Base-by-base conservation (phyloP, 2,329 filamentous ascomycete genomes). In the Hypocreales sp. region DNA sequence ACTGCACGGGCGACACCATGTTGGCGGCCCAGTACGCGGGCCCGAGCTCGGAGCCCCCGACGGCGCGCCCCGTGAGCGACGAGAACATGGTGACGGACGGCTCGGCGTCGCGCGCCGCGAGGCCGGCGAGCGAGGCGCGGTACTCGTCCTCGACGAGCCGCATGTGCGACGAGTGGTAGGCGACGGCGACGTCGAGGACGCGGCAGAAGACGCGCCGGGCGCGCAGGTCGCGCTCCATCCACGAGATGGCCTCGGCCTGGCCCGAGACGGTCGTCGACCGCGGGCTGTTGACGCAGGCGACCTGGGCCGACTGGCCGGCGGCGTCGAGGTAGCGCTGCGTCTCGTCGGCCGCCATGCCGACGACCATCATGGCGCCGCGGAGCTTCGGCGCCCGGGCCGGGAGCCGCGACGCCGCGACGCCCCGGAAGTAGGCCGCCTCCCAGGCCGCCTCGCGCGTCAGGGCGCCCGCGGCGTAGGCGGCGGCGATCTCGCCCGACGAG, bases 161-260 rank as follows among this genome's bases (percentile, higher is more conserved):
- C 58, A 63, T 62, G 16, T 61, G 55, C 2, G 46, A 45, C 2
- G 58, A 61, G 31, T 63, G 59, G 23, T 63, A 63, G 2, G 58
- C 56, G 4, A 48, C 42, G 5, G 46, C 40, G 9, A 61, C 53
- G 2, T 46, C 35, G 7, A 62, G 42, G 1, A 51, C 31, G 5
- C 47, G 48, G 25, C 46, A 44, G 22, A 54, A 55, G 5, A 60
- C 33, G 0, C 33, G 41, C 20, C 39, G 46, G 0, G 31, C 29
- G 9, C 38, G 34, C 12, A 61, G 36, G 8, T 56, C 44, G 4
- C 40, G 34, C 4, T 42, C 39, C 24, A 59, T 42, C 5, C 30
- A 26, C 1, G 45, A 26, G 13, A 60, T 44, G 11, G 44, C 42
- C 2, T 43, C 37, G 1, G 33, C 32, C 15, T 49, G 44, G 1